These are phyloP conservation scores for Tricharina praecox DNA, from an alignment of 495 filamentous ascomycete genomes.

Conservation along the genomic window DNA sequence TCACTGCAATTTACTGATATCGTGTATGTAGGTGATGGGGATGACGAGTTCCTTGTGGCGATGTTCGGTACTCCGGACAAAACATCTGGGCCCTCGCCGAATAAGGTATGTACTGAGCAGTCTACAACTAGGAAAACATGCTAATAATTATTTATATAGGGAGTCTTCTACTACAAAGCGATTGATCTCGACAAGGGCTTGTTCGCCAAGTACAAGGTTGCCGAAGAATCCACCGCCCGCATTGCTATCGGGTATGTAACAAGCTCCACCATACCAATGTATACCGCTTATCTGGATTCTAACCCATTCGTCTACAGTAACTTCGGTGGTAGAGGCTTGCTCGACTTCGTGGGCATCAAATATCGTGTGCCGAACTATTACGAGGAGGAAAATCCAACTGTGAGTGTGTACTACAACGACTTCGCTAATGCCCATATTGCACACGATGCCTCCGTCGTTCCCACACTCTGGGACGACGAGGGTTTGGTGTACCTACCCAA, in stretches of 20 bases:
- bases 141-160: no score
- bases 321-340: conserved; percentile 10
- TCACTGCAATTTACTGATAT: no score
- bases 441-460: no score
- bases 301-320: conserved; percentile 9
- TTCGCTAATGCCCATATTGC: no score
- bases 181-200: conserved; percentile 21
- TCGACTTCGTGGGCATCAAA: neutral
- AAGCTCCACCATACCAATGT: no score
- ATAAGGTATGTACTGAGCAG: neutral
- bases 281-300: no score
- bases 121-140: neutral
- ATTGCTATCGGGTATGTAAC: conserved; percentile 21
- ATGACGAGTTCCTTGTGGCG: conserved; percentile 20
- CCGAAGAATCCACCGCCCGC: conserved; percentile 17
- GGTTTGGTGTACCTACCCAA: conserved; percentile 11
- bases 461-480: conserved; percentile 17
- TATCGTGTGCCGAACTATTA: neutral
- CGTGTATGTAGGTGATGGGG: conserved; percentile 17
- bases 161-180: conserved; percentile 22
- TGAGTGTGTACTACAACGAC: no score
- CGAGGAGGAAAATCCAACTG: neutral
- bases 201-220: conserved; percentile 24
- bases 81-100: neutral
- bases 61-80: conserved; percentile 14